phyloP scores from a whole-genome alignment of 2,329 filamentous ascomycete genomes.

The Torrubiella hemipterigena region DNA sequence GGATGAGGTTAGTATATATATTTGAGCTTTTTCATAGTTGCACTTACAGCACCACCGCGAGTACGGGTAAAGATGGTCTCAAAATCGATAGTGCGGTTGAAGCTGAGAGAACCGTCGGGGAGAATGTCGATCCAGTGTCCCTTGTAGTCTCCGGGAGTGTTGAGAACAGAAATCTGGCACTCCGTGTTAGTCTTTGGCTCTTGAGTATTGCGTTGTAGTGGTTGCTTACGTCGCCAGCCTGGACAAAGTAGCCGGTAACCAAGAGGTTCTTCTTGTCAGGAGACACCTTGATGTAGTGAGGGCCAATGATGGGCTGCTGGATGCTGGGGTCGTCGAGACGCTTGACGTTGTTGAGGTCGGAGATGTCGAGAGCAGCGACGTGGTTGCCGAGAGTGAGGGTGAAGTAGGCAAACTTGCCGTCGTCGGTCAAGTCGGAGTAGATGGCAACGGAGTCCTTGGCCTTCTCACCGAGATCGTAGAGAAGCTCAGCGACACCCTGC shows the following conservation, averaged over 20 bases:
- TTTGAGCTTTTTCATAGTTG: neutral
- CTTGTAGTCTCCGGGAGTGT: constrained; percentile 51
- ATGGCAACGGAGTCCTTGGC: constrained; percentile 45
- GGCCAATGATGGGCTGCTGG: constrained; percentile 45
- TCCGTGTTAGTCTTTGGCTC: constrained; percentile 4
- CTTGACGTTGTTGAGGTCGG: constrained; percentile 45
- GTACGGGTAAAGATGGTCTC: constrained; percentile 33
- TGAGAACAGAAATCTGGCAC: constrained; percentile 39
- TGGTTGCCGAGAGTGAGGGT: constrained; percentile 51
- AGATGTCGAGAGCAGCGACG: constrained; percentile 49
- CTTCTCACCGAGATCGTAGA: constrained; percentile 44
- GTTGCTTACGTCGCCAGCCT: constrained; percentile 36
- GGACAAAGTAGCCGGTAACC: constrained; percentile 55
- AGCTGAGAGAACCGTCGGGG: constrained; percentile 39
- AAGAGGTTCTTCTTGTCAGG: constrained; percentile 53
- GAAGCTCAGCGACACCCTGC: constrained; percentile 43
- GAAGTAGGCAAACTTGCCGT: constrained; percentile 47
- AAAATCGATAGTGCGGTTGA: constrained; percentile 50
- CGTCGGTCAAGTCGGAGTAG: constrained; percentile 46
- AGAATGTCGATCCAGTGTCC: constrained; percentile 48
- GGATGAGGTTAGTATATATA: neutral
- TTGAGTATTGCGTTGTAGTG: neutral
- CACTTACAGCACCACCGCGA: constrained; percentile 35
- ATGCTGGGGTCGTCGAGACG: constrained; percentile 49
- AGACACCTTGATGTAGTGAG: constrained; percentile 52